Conservation (phyloP, 208 protist species). For the Novymonas esmeraldas region DNA sequence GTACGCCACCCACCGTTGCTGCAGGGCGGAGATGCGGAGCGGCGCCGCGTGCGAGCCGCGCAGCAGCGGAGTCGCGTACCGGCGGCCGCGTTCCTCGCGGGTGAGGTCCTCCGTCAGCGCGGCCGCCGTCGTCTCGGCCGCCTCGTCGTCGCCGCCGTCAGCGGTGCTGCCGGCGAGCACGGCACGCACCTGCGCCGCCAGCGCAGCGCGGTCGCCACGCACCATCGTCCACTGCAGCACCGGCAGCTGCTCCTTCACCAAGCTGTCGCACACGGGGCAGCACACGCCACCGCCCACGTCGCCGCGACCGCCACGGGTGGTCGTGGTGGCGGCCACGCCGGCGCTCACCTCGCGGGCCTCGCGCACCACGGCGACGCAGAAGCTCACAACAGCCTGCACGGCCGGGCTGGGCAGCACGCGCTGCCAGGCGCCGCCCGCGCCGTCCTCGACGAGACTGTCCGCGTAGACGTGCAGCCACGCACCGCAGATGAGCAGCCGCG, state of each 20-base stretch:
- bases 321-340: slow-evolving; percentile 19
- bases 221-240: slow-evolving; percentile 39
- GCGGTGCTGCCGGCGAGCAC: slow-evolving; percentile 21
- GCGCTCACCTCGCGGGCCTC: slow-evolving; percentile 38
- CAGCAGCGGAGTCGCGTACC: slow-evolving; percentile 28
- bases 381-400: slow-evolving; percentile 25
- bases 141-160: slow-evolving; percentile 13
- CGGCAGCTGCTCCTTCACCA: slow-evolving; percentile 28
- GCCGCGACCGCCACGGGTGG: background rate
- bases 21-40: slow-evolving; percentile 16
- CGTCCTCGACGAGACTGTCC: slow-evolving; percentile 24
- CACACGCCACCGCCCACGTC: slow-evolving; percentile 8
- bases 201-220: slow-evolving; percentile 35
- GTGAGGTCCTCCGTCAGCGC: slow-evolving; percentile 16
- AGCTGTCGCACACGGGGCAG: slow-evolving; percentile 50
- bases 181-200: slow-evolving; percentile 26
- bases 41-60: slow-evolving; percentile 17
- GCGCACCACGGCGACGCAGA: slow-evolving; percentile 51
- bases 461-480: slow-evolving; percentile 61
- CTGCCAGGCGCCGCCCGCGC: background rate
- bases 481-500: slow-evolving; percentile 61
- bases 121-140: slow-evolving; percentile 4
- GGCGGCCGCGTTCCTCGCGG: slow-evolving; percentile 19
- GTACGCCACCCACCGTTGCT: slow-evolving; percentile 18
- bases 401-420: slow-evolving; percentile 19